Base-by-base conservation (phyloP, 495 filamentous ascomycete genomes). In the Aspergillus olivimuriae region DNA sequence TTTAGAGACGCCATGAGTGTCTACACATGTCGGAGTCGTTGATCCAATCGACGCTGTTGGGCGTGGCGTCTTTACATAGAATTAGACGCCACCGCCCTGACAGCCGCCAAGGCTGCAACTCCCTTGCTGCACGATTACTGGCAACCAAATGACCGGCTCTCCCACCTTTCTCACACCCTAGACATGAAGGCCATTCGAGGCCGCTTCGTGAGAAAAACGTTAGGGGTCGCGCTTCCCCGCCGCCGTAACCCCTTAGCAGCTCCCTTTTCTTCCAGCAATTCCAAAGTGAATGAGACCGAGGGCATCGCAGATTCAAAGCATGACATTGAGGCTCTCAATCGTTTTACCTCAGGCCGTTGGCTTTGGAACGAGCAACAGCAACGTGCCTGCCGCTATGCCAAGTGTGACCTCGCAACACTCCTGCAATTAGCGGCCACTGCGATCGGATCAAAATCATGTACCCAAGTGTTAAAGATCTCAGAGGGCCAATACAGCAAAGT, bases 401-500 rank as follows among this genome's bases (percentile, higher is more conserved):
- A 55, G 24, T 60, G 56, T 23, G 48, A 56, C 41, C 39, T 60
- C 12, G 33, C 41, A 52, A 34, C 39, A 9, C 57, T 60, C 43
- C 21, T 56, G 34, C 31, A 50, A 43, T 23, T 57, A 20, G 53
- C 57, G 46, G 46, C 57, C 39, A 48, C 50, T 41, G 50, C 34
- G 16, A 39, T 50, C 38, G 53, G 51, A 46, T 49, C 57, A 31
- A 37, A 38, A 48, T 46, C 43, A 34, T 60, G 56, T 45, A 48
- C 30, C 19, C 30, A 41, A 34, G 45, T 54, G 18, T n/a, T 52
- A n/a, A 68, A 66, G 39, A 35, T 63, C 36, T 53, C 55, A 16
- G 65, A 69, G 44, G 63, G 63, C 33, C 56, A 56, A 34, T 66
- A 62, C 47, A 69, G 65, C 51, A 66, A 65, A 53, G 59, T 62